Base-by-base conservation (phyloP, 2,329 filamentous ascomycete genomes). In the Pyrenochaeta sp. region DNA sequence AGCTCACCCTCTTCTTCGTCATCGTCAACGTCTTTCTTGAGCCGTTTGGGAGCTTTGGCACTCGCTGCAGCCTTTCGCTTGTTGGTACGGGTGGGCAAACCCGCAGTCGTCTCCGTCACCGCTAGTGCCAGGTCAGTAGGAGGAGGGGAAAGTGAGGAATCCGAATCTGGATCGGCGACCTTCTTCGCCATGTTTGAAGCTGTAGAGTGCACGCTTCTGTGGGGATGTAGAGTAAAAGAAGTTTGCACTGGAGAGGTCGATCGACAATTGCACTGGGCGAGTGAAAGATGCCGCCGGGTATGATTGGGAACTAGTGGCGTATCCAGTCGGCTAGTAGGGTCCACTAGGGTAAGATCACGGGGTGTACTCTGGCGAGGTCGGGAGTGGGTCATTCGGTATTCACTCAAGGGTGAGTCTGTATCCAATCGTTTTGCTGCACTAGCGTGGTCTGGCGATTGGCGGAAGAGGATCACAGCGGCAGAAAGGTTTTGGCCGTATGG, bases 11-110 rank as follows among this genome's bases (percentile, higher is more conserved):
- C n/a, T n/a, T n/a, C n/a, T n/a, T n/a, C n/a, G n/a, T n/a, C n/a
- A n/a, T n/a, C n/a, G n/a, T n/a, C n/a, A 15, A 44, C 24, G 2
- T 44, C 35, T 15, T 40, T 48, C 34, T 51, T 58, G 20, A 45
- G 51, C 27, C 51, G 47, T 36, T 60, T 66, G 18, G 47, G 51
- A 11, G 38, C 15, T 32, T 58, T 60, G 10, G 47, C 39, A 1
- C 42, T 52, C 7, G 55, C 44, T 15, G 56, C 55, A 3, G 58
- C 65, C 39, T 68, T 69, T 18, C 67, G 56, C 44, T 69, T 69
- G 53, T 37, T 64, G 20, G 41, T 45, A 14, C 44, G 54, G 3
- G 15, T 21, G 15, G 32, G 11, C 8, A 36, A 19, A 27, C 57
- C 52, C 7, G 35, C 34, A n/a, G 35, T 26, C 15, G 44, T 35